phyloP scores from a whole-genome alignment of 169 alveolate species.

The Plasmodium sp. region DNA sequence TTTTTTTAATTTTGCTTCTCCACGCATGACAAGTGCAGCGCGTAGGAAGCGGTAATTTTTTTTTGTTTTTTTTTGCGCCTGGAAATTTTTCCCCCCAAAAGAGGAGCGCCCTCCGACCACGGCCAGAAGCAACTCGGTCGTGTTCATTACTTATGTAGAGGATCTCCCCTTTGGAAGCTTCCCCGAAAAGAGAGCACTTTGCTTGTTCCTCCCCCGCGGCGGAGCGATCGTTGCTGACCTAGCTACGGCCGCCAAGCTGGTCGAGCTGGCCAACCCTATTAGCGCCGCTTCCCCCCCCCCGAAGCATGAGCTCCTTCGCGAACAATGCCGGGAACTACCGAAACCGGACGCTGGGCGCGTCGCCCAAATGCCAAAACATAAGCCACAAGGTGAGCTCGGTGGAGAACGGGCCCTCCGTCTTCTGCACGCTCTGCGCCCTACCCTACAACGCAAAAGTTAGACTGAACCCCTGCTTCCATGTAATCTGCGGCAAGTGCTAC shows the following conservation, averaged over 20 bases:
- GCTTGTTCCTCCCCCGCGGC: background rate
- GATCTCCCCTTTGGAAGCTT: background rate
- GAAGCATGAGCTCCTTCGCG: background rate
- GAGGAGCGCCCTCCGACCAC: background rate
- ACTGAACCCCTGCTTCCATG: constrained; percentile 61
- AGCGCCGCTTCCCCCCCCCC: background rate
- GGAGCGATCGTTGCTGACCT: background rate
- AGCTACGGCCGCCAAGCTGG: background rate
- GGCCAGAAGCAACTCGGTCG: background rate
- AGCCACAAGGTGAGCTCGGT: constrained; percentile 8
- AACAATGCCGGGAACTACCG: constrained; percentile 19
- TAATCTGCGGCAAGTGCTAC: constrained; percentile 32
- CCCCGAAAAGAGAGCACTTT: background rate
- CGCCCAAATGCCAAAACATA: constrained; percentile 21
- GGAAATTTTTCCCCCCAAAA: background rate
- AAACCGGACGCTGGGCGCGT: constrained; percentile 8
- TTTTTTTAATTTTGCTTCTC: background rate
- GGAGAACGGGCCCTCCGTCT: background rate
- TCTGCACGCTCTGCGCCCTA: constrained; percentile 25
- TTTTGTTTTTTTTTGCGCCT: background rate
- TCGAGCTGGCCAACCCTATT: no score
- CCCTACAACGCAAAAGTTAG: constrained; percentile 26
- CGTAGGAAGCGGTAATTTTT: background rate
- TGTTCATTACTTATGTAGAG: background rate
- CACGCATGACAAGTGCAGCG: background rate